phyloP scores from a whole-genome alignment of 2,329 filamentous ascomycete species.

The Sclerotinia subarctica region DNA sequence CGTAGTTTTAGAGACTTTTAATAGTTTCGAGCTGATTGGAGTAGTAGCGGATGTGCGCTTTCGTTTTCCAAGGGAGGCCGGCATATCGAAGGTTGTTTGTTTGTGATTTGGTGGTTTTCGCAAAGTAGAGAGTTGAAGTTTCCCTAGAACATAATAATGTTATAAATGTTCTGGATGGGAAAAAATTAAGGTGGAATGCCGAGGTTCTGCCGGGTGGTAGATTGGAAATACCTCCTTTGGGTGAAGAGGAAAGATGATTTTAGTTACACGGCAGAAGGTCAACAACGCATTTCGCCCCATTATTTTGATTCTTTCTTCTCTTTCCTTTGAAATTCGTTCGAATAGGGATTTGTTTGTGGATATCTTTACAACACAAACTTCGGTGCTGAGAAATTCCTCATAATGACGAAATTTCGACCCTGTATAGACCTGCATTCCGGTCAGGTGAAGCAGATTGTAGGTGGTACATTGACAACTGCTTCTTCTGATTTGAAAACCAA shows the following conservation, averaged over 20 bases:
- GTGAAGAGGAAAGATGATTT: not conserved
- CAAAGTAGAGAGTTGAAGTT: not conserved
- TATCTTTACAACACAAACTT: not conserved
- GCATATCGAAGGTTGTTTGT: conserved; percentile 25
- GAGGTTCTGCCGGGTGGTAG: conserved; percentile 20
- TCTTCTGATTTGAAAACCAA: conserved; percentile 77
- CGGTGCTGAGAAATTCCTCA: conserved; percentile 22
- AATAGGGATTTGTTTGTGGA: not conserved
- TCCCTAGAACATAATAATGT: conserved; percentile 18
- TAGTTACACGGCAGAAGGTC: not conserved
- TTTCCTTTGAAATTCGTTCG: not conserved
- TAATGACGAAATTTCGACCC: conserved; percentile 90
- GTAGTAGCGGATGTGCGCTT: conserved; percentile 44
- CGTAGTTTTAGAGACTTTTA: not conserved
- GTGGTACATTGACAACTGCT: conserved; percentile 76
- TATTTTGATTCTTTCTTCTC: not conserved
- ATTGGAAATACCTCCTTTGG: not conserved
- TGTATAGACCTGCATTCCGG: conserved; percentile 98
- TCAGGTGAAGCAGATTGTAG: conserved; percentile 97
- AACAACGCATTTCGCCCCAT: not conserved
- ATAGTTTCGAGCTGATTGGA: conserved; percentile 27
- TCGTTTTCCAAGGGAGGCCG: conserved; percentile 46
- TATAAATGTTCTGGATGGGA: conserved; percentile 11
- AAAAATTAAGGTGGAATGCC: not conserved
- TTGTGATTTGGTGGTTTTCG: conserved; percentile 6